Percentiles rank a stretch among this genome's conserved stretches.
Evolutionary conservation across 208 protist genomes (phyloP).

Genomic region (Leptomonas seymouri): DNA sequence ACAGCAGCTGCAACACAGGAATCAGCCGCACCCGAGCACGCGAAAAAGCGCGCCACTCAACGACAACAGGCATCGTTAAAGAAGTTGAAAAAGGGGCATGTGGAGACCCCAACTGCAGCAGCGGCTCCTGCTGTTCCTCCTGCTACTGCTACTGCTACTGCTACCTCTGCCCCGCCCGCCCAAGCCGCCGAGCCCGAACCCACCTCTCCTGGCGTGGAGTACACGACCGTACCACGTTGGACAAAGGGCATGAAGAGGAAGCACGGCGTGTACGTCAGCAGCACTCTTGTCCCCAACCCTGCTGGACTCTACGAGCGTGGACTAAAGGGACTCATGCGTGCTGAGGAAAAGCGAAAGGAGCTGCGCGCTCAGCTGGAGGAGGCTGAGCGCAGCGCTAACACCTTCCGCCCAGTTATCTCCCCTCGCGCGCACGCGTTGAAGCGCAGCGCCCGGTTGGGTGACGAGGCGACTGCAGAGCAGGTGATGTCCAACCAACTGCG

Average conservation of each 20-base stretch:
- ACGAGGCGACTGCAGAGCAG: constrained; percentile 4
- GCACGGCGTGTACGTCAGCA: constrained; percentile 9
- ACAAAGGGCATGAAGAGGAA: constrained; percentile 18
- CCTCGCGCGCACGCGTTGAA: constrained; percentile 15
- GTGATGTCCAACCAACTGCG: constrained; percentile 34
- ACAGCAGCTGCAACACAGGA: not conserved
- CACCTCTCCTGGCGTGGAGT: constrained; percentile 7
- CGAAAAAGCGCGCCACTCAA: not conserved
- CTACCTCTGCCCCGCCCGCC: not conserved
- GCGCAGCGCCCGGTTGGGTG: not conserved
- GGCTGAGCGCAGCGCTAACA: constrained; percentile 29
- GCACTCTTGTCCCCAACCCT: constrained; percentile 10
- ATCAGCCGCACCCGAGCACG: not conserved
- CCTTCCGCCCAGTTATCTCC: constrained; percentile 61
- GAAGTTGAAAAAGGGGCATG: not conserved
- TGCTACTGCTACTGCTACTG: not conserved
- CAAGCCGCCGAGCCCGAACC: not conserved
- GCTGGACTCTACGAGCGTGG: constrained; percentile 38
- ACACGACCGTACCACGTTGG: constrained; percentile 17
- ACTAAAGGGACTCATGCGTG: constrained; percentile 13
- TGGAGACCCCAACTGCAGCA: not conserved
- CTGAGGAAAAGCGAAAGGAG: constrained; percentile 28
- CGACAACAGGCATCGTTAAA: constrained; percentile 2
- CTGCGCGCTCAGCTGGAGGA: constrained; percentile 35
- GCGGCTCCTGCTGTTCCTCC: not conserved